A percentile compares a stretch with the other conserved stretches of the same genome.
phyloP scores from a whole-genome alignment of 306 rosid species.

The Ormosia emarginata region DNA sequence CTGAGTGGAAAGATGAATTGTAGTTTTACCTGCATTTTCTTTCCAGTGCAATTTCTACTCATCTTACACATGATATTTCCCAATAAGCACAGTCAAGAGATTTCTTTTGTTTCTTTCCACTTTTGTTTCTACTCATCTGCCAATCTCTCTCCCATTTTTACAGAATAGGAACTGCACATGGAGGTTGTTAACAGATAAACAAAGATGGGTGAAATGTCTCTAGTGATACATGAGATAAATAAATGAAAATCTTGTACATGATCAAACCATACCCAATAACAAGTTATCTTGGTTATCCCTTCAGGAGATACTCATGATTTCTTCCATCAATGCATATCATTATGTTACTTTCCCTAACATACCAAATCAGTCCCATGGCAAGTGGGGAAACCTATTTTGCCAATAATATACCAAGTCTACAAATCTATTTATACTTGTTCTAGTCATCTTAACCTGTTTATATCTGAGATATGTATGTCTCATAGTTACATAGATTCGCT shows the following conservation, averaged over 20 bases:
- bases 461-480: not conserved
- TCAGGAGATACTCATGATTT: not conserved
- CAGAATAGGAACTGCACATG: not conserved
- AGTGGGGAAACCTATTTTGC: not conserved
- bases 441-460: not conserved
- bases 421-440: not conserved
- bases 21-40: constrained; percentile 2
- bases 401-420: not conserved
- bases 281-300: not conserved
- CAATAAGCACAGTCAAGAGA: not conserved
- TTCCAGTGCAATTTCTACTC: not conserved
- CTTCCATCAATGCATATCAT: not conserved
- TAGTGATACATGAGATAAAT: not conserved
- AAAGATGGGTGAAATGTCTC: not conserved
- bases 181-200: not conserved
- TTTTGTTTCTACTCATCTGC: not conserved
- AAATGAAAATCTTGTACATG: not conserved
- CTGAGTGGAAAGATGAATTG: constrained; percentile 16
- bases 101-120: not conserved
- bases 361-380: not conserved
- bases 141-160: not conserved
- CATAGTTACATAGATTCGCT: too few species aligned
- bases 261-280: not conserved
- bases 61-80: not conserved
- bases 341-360: not conserved